Evolutionary conservation across 148 eudicot genomes (phyloP), one percentile per base, ranked within the genome.

Genomic region (Arbutus unedo): DNA sequence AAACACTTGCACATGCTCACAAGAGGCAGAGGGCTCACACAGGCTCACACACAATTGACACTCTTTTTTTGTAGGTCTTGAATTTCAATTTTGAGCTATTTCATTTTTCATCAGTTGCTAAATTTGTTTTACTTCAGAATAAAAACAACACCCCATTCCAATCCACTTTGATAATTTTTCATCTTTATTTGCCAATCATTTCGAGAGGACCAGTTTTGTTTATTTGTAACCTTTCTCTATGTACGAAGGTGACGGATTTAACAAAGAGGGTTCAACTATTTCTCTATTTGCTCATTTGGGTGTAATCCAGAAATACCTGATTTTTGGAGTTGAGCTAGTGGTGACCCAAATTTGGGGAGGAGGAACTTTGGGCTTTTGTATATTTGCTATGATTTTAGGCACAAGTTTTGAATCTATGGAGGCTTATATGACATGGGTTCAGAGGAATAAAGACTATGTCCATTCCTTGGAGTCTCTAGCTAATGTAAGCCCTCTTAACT

Each of bases 391-490:
- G 70, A 21, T 60, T 50, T 15, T 76, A 8, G 31, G n/a, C n/a
- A 73, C 76, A 83, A 71, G 21, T 76, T 79, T 83, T 59, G 82
- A 23, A 50, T 71, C 81, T 50, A 95, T 96, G 98, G 99, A 96
- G 86, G 92, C 89, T 88, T 96, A 96, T 87, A 96, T 92, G 93
- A 91, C 90, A 82, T 96, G 99, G 98, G 95, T 96, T 77, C 85
- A 97, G 57, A 88, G 89, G 83, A 96, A 96, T 82, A 94, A 84
- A 83, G 97, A 96, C 23, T 94, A 91, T 81, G 97, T 96, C 81
- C 93, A 93, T 76, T 92, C 95, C 1, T 80, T 96, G 82, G 97
- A 93, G 85, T 96, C 99, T 87, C 90, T 96, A 54, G 93, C 95
- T 87, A 96, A 90, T 91, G 99, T 96, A 89, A 92, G 94, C 71